A percentile compares a stretch with the other conserved stretches of the same genome.
These are phyloP conservation scores for Suillus brevipes DNA, from an alignment of 768 basidiomycete species.

Conservation along the genomic window DNA sequence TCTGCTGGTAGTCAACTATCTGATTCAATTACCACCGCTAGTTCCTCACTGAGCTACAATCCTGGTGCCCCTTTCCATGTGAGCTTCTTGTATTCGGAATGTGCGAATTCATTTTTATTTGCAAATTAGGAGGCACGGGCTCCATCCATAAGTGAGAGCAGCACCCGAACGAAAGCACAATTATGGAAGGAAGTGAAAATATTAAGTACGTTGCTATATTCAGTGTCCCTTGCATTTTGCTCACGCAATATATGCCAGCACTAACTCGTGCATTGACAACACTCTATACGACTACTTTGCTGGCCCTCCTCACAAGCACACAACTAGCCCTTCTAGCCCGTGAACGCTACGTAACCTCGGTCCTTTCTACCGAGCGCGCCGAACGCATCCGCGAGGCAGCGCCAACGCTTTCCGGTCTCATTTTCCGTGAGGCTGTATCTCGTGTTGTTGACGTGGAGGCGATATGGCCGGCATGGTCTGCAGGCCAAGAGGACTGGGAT, in stretches of 20 bases:
- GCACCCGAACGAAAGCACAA: slow-evolving; percentile 65
- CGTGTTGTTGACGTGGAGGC: slow-evolving; percentile 27
- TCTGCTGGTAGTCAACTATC: slow-evolving; percentile 31
- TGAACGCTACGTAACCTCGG: slow-evolving; percentile 71
- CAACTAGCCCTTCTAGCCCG: slow-evolving; percentile 87
- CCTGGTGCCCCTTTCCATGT: background rate
- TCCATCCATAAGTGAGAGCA: slow-evolving; percentile 13
- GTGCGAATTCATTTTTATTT: background rate
- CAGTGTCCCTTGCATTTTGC: background rate
- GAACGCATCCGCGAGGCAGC: slow-evolving; percentile 47
- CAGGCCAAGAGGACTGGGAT: slow-evolving; percentile 28
- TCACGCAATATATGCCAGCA: slow-evolving; percentile 44
- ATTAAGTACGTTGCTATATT: slow-evolving; percentile 51
- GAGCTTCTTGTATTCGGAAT: background rate
- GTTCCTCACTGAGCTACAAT: slow-evolving; percentile 34
- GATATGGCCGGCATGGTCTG: slow-evolving; percentile 24
- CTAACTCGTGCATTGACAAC: slow-evolving; percentile 86
- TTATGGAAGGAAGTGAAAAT: slow-evolving; percentile 94
- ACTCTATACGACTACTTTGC: slow-evolving; percentile 81
- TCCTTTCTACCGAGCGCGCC: slow-evolving; percentile 60
- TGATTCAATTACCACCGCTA: slow-evolving; percentile 41
- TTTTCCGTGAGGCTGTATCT: slow-evolving; percentile 26
- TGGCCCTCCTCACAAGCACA: slow-evolving; percentile 82
- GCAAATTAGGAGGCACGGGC: background rate
- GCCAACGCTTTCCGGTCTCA: slow-evolving; percentile 31